A percentile compares a stretch with the other conserved stretches of the same genome.
Conservation (phyloP, 2,329 filamentous ascomycete species). For the Zopfia rhizophila region DNA sequence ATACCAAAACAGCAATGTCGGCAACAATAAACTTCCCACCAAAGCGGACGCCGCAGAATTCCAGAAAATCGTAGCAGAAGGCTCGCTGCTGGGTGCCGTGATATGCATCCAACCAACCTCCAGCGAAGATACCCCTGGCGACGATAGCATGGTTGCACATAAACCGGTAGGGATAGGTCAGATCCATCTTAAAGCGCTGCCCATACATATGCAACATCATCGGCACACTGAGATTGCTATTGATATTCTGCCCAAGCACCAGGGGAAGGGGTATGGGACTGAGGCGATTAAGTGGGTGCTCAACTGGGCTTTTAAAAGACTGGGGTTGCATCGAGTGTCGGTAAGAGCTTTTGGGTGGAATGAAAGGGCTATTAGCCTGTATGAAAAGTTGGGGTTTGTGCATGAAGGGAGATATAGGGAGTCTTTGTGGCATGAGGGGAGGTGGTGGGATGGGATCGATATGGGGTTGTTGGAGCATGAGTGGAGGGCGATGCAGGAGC, state of each 20-base stretch:
- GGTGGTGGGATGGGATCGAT: conserved; percentile 47
- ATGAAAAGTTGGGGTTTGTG: conserved; percentile 59
- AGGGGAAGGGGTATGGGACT: conserved; percentile 57
- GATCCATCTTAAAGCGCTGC: conserved; percentile 19
- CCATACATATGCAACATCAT: conserved; percentile 46
- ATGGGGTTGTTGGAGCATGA: conserved; percentile 43
- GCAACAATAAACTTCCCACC: conserved; percentile 31
- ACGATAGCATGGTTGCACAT: too few species aligned
- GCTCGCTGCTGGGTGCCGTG: conserved; percentile 33
- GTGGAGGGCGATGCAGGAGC: conserved; percentile 30
- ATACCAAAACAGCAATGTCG: conserved; percentile 37
- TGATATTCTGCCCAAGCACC: conserved; percentile 46
- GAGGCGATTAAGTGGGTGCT: conserved; percentile 61
- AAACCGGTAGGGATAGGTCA: too few species aligned
- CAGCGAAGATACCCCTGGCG: too few species aligned
- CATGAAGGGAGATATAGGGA: conserved; percentile 57
- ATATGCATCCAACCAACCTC: conserved; percentile 27
- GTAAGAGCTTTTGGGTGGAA: conserved; percentile 58
- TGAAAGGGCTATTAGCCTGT: conserved; percentile 54
- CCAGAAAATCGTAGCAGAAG: conserved; percentile 28
- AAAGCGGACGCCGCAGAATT: conserved; percentile 25
- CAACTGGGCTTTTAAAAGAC: conserved; percentile 59
- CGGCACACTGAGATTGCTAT: conserved; percentile 55
- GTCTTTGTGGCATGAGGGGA: conserved; percentile 55
- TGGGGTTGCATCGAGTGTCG: conserved; percentile 57